phyloP scores from a whole-genome alignment of 2,329 filamentous ascomycete genomes.

The Verticillium klebahnii region DNA sequence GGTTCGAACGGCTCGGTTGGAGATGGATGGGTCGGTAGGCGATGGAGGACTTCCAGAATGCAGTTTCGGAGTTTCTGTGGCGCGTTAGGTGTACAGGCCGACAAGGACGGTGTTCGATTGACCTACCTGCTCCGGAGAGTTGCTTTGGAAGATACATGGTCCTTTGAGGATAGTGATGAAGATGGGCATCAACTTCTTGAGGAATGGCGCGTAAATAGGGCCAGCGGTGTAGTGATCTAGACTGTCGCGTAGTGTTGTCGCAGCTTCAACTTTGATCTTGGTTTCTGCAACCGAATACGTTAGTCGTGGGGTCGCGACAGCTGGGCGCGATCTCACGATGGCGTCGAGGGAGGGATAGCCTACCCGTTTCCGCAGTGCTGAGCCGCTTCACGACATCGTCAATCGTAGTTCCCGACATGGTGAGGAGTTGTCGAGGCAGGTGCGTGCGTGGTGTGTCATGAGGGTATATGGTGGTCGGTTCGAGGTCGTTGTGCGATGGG shows the following conservation, averaged over 20 bases:
- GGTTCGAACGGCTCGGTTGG: constrained; percentile 79
- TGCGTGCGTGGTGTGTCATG: background rate
- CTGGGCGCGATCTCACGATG: constrained; percentile 1
- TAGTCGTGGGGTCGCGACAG: constrained; percentile 1
- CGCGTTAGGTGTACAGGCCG: background rate
- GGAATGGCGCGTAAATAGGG: constrained; percentile 71
- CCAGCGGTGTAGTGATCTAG: constrained; percentile 84
- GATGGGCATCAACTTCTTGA: constrained; percentile 83
- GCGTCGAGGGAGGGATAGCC: constrained; percentile 12
- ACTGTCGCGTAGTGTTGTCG: constrained; percentile 82
- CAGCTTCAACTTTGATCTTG: constrained; percentile 75
- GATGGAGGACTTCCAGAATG: constrained; percentile 89
- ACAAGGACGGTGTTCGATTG: constrained; percentile 1
- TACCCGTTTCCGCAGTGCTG: constrained; percentile 52
- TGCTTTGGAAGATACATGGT: constrained; percentile 85
- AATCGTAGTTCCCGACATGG: constrained; percentile 57
- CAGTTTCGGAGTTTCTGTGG: constrained; percentile 81
- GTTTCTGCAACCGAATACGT: constrained; percentile 53
- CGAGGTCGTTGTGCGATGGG: background rate
- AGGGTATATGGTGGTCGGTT: background rate
- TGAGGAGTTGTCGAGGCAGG: background rate
- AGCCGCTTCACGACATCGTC: constrained; percentile 61
- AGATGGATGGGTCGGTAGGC: constrained; percentile 66
- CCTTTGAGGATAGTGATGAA: constrained; percentile 83
- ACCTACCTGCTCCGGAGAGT: constrained; percentile 79